Percentiles rank a stretch among this genome's conserved stretches.
phyloP scores from a whole-genome alignment of 441 rosid species.

The Raphanus hybrid region DNA sequence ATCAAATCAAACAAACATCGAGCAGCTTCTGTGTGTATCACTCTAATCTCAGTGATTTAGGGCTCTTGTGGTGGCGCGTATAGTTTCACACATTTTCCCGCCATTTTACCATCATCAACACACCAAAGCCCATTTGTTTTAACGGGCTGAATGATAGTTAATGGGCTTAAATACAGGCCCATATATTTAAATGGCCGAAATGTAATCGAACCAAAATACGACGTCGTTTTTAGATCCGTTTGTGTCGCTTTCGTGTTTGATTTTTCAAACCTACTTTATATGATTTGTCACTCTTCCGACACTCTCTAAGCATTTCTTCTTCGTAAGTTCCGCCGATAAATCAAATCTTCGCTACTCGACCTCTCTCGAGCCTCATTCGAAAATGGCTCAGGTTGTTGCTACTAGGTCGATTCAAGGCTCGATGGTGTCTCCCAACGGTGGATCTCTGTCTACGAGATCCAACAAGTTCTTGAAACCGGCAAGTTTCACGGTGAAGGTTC shows the following conservation, averaged over 20 bases:
- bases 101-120: conserved; percentile 37
- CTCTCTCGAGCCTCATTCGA: conserved; percentile 6
- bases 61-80: conserved; percentile 58
- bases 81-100: conserved; percentile 55
- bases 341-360: conserved; percentile 44
- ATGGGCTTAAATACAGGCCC: not conserved
- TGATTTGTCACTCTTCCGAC: conserved; percentile 56
- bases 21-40: conserved; percentile 9
- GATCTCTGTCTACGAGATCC: conserved; percentile 57
- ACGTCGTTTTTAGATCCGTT: not conserved
- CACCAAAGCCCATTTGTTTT: conserved; percentile 5
- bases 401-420: conserved; percentile 67
- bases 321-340: conserved; percentile 54
- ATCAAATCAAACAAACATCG: conserved; percentile 14
- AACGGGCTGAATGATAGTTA: not conserved
- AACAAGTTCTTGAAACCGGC: conserved; percentile 57
- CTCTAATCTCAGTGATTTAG: conserved; percentile 34
- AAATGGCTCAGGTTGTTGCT: conserved; percentile 86
- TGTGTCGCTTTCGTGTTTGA: not conserved
- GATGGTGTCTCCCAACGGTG: conserved; percentile 45
- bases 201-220: not conserved
- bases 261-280: conserved; percentile 4
- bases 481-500: conserved; percentile 54
- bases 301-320: conserved; percentile 34
- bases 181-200: not conserved